phyloP scores from a whole-genome alignment of 2,329 filamentous ascomycete species.

The Trichoderma sp. region DNA sequence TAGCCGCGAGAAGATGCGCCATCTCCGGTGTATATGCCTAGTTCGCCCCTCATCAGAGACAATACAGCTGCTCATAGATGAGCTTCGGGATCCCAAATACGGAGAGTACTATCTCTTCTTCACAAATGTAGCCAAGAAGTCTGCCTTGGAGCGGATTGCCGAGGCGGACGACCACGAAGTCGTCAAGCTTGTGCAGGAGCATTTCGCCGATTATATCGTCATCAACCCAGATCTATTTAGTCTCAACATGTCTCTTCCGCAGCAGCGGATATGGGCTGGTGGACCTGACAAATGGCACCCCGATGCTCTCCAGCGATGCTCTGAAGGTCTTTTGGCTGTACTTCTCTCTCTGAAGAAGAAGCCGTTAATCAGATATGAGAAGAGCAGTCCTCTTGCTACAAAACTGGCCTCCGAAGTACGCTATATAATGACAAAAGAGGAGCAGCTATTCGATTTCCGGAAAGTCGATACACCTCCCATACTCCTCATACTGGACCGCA shows the following conservation, averaged over 20 bases:
- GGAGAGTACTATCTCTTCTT: conserved; percentile 98
- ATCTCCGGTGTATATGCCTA: conserved; percentile 90
- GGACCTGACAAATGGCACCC: conserved; percentile 87
- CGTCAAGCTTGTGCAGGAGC: conserved; percentile 89
- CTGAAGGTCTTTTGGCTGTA: conserved; percentile 82
- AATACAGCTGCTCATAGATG: conserved; percentile 91
- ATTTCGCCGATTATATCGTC: conserved; percentile 94
- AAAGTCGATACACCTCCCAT: conserved; percentile 94
- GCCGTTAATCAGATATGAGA: conserved; percentile 89
- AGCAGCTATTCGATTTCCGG: conserved; percentile 94
- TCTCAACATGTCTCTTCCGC: conserved; percentile 70
- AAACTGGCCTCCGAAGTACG: conserved; percentile 91
- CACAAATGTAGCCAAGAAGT: conserved; percentile 97
- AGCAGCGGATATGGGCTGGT: conserved; percentile 76
- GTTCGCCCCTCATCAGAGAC: conserved; percentile 89
- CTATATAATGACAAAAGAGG: conserved; percentile 92
- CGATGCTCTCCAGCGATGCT: conserved; percentile 81
- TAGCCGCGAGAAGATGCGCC: conserved; percentile 94
- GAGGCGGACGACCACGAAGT: conserved; percentile 98
- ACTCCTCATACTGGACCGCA: conserved; percentile 82
- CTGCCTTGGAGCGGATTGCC: conserved; percentile 86
- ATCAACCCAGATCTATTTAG: conserved; percentile 94
- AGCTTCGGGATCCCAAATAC: conserved; percentile 93
- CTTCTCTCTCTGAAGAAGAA: conserved; percentile 94
- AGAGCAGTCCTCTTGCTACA: conserved; percentile 84